A percentile compares a stretch with the other conserved stretches of the same genome.
Conservation (phyloP, 106 monocot species). For the Phalaenopsis aphrodite region DNA sequence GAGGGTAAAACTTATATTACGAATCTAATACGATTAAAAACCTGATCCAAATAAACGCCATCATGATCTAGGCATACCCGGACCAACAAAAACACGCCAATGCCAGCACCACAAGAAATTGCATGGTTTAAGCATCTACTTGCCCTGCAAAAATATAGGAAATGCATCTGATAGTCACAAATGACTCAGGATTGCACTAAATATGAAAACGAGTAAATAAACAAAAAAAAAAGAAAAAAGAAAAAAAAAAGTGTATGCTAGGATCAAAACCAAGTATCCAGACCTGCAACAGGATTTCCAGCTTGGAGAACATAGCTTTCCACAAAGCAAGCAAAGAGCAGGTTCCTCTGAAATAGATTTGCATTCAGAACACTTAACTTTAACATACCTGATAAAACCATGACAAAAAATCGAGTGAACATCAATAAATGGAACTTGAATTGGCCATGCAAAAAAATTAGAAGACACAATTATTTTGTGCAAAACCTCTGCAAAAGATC, state of each 20-base stretch:
- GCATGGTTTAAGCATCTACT: conserved; percentile 76
- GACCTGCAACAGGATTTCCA: conserved; percentile 82
- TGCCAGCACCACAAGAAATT: conserved; percentile 68
- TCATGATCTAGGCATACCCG: conserved; percentile 36
- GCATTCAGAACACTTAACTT: conserved; percentile 53
- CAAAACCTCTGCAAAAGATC: conserved; percentile 77
- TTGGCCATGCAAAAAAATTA: not conserved
- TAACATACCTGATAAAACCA: conserved; percentile 49
- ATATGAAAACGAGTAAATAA: not conserved
- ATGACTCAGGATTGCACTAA: not conserved
- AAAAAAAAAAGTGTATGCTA: not conserved
- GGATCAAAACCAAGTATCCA: not conserved
- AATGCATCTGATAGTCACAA: not conserved
- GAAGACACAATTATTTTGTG: too few species aligned
- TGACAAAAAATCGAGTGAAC: not conserved
- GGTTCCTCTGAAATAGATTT: conserved; percentile 51
- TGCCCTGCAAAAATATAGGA: conserved; percentile 25
- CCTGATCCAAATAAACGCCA: not conserved
- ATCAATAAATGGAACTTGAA: not conserved
- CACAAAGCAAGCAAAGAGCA: conserved; percentile 87
- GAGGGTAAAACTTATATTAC: conserved; percentile 9
- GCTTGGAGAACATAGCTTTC: conserved; percentile 60
- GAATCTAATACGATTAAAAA: not conserved
- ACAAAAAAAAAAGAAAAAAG: not conserved
- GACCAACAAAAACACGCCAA: conserved; percentile 81